Base-by-base conservation (phyloP, 192 early-diverging fungal species). In the Gamsiella multidivaricata region DNA sequence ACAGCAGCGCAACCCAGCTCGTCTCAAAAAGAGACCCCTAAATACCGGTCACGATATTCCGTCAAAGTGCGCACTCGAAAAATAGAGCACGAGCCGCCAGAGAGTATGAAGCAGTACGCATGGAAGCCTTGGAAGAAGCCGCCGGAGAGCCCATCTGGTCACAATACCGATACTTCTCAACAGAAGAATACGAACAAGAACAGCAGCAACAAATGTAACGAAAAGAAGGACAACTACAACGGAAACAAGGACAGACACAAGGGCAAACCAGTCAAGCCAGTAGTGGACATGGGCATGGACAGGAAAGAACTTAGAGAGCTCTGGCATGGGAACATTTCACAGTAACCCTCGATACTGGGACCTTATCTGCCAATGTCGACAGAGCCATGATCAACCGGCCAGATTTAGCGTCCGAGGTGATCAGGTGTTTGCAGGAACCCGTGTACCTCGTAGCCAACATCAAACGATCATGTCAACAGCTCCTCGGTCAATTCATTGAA, bases 1-100 rank as follows among this genome's bases (percentile, higher is more conserved):
- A 14, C 7, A 41, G 39, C 14, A 10, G 39, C 39, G 14, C 39
- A 41, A 14, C 14, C 39, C 39, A 14, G 8, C 14, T 10, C 39
- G 52, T 31, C 31, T 54, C 52, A 52, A 17, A 69, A 88, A 32
- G 22, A 36, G 12, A 56, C 32, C 54, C 20, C 52, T 31, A 8
- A 20, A 5, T 33, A 56, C 33, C 54, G 54, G 2, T 33, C 54
- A 22, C 54, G 54, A 3, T 56, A 56, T 29, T 33, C 33, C 7
- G 5, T 12, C 4, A 56, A 37, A n/a, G 20, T 2, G 9, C 54
- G 36, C 54, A 36, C 34, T 9, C 34, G 36, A 33, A 33, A 37
- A 29, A 56, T 36, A 4, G 32, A 20, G 5, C 54, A 56, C 5
- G n/a, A 32, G 23, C 33, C 29, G 29, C 54, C 54, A 20, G 5